Percentiles rank a stretch among this genome's conserved stretches.
Conservation (phyloP, 176 grass and related monocot genomes). For the Eremochloa ophiuroides region DNA sequence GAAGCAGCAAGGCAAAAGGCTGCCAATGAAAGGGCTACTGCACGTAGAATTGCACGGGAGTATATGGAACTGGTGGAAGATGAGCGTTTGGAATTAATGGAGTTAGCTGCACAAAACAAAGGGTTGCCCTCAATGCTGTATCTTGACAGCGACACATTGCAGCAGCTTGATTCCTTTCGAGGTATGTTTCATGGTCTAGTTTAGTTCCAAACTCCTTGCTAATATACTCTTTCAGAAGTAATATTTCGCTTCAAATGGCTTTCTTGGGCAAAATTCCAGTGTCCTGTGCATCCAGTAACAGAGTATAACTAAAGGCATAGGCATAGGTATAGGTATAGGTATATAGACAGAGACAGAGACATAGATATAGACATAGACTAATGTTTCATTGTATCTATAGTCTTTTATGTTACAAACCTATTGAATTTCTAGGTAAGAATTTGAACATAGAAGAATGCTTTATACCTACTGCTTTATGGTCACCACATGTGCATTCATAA, state of each 20-base stretch:
- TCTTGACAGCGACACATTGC: conserved; percentile 88
- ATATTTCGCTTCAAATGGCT: neutral
- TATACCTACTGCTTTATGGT: neutral
- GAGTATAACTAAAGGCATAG: neutral
- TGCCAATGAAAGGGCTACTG: conserved; percentile 86
- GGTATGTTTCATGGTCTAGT: conserved; percentile 44
- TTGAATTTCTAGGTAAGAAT: neutral
- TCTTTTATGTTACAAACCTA: neutral
- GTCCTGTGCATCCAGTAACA: neutral
- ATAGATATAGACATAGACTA: neutral
- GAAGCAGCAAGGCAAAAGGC: conserved; percentile 81
- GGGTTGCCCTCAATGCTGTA: conserved; percentile 71
- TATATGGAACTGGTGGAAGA: conserved; percentile 97
- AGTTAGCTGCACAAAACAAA: conserved; percentile 83
- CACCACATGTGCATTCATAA: conserved; percentile 2
- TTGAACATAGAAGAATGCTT: neutral
- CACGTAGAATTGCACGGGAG: conserved; percentile 87
- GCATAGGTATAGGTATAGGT: too few relatives aligned
- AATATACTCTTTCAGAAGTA: neutral
- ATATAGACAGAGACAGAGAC: too few relatives aligned
- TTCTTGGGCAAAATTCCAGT: conserved; percentile 15
- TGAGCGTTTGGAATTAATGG: conserved; percentile 96
- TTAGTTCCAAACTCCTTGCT: conserved; percentile 4
- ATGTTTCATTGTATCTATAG: neutral
- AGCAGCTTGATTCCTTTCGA: conserved; percentile 86